These are phyloP conservation scores for Xylariales sp. DNA, from an alignment of 2,329 filamentous ascomycete species.

Conservation along the genomic window DNA sequence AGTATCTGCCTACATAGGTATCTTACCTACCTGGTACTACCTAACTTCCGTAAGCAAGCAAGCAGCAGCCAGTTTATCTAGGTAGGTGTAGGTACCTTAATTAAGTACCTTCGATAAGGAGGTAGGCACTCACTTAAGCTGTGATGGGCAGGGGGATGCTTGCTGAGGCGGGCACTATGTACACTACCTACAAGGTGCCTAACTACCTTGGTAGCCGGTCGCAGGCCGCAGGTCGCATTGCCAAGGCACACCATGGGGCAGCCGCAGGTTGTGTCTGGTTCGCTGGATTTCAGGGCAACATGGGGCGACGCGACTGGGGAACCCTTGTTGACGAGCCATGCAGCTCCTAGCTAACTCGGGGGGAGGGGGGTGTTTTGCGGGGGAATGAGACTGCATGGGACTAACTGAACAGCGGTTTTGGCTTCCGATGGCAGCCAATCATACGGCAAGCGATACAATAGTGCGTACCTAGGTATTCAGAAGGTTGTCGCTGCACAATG, in stretches of 20 bases:
- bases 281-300: constrained; percentile 21
- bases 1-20: too few relatives aligned
- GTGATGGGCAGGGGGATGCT: too few relatives aligned
- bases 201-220: too few relatives aligned
- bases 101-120: too few relatives aligned
- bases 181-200: too few relatives aligned
- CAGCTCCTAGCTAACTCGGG: constrained; percentile 13
- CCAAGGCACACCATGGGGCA: constrained; percentile 26
- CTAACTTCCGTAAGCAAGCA: too few relatives aligned
- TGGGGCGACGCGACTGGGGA: constrained; percentile 14
- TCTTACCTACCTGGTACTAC: too few relatives aligned
- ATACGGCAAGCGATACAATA: neutral
- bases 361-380: constrained; percentile 24
- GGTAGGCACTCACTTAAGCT: too few relatives aligned
- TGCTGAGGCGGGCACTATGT: too few relatives aligned
- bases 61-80: too few relatives aligned
- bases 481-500: neutral
- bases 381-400: neutral
- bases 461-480: too few relatives aligned
- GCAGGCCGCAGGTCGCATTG: neutral
- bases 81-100: too few relatives aligned
- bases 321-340: constrained; percentile 16
- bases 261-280: constrained; percentile 18
- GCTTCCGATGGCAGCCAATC: neutral
- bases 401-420: neutral